Evolutionary conservation across 331 rosid genomes (phyloP), one percentile per base, ranked within the genome.

Genomic region (Rhamnella rubrinervis): DNA sequence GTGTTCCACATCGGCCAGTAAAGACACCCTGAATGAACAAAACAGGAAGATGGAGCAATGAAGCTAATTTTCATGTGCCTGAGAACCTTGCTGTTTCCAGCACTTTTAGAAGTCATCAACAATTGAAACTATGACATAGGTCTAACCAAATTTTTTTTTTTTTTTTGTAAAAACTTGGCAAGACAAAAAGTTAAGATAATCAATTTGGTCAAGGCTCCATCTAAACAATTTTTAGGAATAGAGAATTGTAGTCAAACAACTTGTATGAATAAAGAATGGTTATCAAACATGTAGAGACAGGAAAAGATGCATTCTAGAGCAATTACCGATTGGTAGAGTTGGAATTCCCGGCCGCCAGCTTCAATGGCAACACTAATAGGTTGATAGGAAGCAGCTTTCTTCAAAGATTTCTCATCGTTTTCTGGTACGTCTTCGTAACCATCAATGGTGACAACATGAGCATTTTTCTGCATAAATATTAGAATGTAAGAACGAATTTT

Each of bases 271-370:
- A 50, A 50, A 18, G n/a, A 46, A 46, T 9, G 10, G 10, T 1
- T 1, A 8, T 46, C 4, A 6, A 44, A 59, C 3, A 26, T 4
- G 26, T 59, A 16, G 49, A 21, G 37, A 13, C 13, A 16, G 23
- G n/a, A n/a, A 8, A 47, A 56, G n/a, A 19, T 31, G 3, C 2
- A 11, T 8, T 38, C 1, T 2, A 59, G 58, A 55, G 38, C 65
- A 5, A 71, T 77, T 86, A 90, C 97, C 65, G 92, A 91, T 5
- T 82, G 28, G 74, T 91, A 91, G 39, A 91, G 89, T 74, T 91
- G 98, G 75, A 93, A 91, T 38, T 82, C 96, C 71, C 95, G 77
- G 80, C 98, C 97, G 40, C 96, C 97, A 55, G 97, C 97, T 85
- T 93, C 98, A 80, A 91, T 87, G 77, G 98, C 98, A 67, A 91